A percentile compares a stretch with the other conserved stretches of the same genome.
Evolutionary conservation across 2,329 filamentous ascomycete genomes (phyloP).

Genomic region (Aspergillus candidus): DNA sequence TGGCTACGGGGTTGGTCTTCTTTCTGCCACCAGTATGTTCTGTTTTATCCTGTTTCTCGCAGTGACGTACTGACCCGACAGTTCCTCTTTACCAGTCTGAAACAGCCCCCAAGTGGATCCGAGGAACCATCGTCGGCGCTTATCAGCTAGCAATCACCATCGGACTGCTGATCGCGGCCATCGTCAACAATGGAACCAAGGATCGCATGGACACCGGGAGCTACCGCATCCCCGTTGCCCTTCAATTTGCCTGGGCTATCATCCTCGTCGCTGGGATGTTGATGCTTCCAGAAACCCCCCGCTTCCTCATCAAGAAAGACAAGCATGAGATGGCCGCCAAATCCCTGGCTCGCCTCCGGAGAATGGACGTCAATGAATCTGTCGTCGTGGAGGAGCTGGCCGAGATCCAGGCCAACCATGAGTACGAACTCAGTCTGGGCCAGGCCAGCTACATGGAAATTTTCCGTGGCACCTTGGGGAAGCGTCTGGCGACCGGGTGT

Average conservation of each 20-base stretch:
- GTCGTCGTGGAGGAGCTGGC: slow-evolving; percentile 69
- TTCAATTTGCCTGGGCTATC: slow-evolving; percentile 75
- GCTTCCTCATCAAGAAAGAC: slow-evolving; percentile 75
- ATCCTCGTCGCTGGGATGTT: slow-evolving; percentile 67
- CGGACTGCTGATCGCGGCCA: slow-evolving; percentile 66
- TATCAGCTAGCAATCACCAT: slow-evolving; percentile 79
- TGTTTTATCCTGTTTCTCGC: no score
- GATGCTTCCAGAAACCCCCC: slow-evolving; percentile 73
- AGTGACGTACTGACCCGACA: slow-evolving; percentile 1
- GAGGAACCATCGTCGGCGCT: slow-evolving; percentile 67
- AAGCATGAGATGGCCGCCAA: slow-evolving; percentile 57
- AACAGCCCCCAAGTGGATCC: slow-evolving; percentile 64
- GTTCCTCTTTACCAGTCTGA: slow-evolving; percentile 70
- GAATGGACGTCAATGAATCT: slow-evolving; percentile 59
- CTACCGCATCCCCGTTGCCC: slow-evolving; percentile 71
- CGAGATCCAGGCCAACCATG: slow-evolving; percentile 82
- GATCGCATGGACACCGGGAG: slow-evolving; percentile 55
- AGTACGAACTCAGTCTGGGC: slow-evolving; percentile 60
- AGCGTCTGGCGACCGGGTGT: slow-evolving; percentile 36
- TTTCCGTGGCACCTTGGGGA: slow-evolving; percentile 30
- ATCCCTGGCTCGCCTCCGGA: slow-evolving; percentile 62
- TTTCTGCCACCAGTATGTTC: slow-evolving; percentile 65
- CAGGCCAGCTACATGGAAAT: slow-evolving; percentile 33
- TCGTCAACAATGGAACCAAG: slow-evolving; percentile 66
- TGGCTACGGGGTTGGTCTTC: slow-evolving; percentile 63